Percentiles rank a stretch among this genome's conserved stretches.
Evolutionary conservation across 83 land plant genomes (phyloP).

Genomic region (Picea abies): DNA sequence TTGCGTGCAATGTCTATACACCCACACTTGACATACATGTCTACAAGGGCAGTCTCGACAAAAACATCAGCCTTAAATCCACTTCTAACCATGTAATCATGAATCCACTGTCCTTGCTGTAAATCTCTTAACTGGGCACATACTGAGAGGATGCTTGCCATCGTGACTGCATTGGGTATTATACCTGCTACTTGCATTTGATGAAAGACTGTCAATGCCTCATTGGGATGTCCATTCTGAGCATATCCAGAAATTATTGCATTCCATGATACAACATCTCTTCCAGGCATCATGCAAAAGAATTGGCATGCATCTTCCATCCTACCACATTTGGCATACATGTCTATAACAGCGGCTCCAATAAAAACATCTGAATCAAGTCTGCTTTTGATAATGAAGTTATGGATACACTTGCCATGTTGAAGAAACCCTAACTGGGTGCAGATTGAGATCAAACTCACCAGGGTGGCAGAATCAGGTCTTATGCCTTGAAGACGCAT

Average conservation of each 20-base stretch:
- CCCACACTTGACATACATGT: slow-evolving; percentile 36
- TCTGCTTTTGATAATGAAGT: neutral
- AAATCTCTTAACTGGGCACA: slow-evolving; percentile 23
- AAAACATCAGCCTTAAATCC: slow-evolving; percentile 8
- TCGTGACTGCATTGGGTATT: slow-evolving; percentile 1
- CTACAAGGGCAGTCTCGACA: slow-evolving; percentile 20
- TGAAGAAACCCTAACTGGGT: neutral
- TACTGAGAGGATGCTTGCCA: slow-evolving; percentile 21
- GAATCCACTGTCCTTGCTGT: slow-evolving; percentile 21
- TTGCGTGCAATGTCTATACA: slow-evolving; percentile 5
- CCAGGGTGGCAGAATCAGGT: neutral
- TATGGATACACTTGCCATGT: neutral
- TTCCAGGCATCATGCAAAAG: neutral
- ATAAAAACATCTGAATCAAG: neutral
- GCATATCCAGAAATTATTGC: slow-evolving; percentile 26
- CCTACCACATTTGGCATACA: slow-evolving; percentile 20
- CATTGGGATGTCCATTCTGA: neutral
- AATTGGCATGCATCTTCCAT: slow-evolving; percentile 16
- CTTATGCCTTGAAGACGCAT: neutral
- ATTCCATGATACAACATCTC: slow-evolving; percentile 40
- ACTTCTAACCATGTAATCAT: slow-evolving; percentile 18
- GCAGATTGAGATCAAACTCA: slow-evolving; percentile 13
- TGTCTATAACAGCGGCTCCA: slow-evolving; percentile 2
- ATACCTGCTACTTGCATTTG: slow-evolving; percentile 19
- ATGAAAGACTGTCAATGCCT: slow-evolving; percentile 14